Evolutionary conservation across 2,329 filamentous ascomycete genomes (phyloP).

Genomic region (Emmonsiellopsis sp.): DNA sequence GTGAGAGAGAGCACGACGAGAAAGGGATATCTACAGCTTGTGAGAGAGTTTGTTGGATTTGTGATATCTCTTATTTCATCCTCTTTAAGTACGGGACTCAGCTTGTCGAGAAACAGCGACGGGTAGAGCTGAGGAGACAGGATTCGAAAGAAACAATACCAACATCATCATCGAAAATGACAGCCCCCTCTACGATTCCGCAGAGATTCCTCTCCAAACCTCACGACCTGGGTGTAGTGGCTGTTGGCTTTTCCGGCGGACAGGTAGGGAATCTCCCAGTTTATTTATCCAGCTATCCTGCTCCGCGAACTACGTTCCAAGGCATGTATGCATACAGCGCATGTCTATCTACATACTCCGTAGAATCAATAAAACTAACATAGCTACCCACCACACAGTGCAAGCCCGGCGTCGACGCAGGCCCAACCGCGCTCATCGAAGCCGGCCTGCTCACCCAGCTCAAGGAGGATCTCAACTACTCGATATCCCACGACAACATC

Average conservation of each 20-base stretch:
- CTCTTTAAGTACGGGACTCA: too few relatives aligned
- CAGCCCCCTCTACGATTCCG: constrained; percentile 47
- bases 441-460: constrained; percentile 79
- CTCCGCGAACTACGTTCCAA: not conserved
- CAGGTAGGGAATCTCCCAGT: constrained; percentile 53
- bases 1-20: too few relatives aligned
- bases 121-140: not conserved
- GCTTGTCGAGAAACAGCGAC: too few relatives aligned
- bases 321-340: too few relatives aligned
- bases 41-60: too few relatives aligned
- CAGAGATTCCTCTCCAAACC: constrained; percentile 71
- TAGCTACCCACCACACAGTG: constrained; percentile 42
- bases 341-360: constrained; percentile 6
- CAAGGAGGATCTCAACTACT: constrained; percentile 76
- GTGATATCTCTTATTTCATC: too few relatives aligned
- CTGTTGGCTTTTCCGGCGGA: constrained; percentile 91
- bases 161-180: constrained; percentile 37
- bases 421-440: constrained; percentile 78
- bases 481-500: constrained; percentile 69
- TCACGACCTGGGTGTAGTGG: constrained; percentile 79
- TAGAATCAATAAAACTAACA: not conserved
- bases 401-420: constrained; percentile 86
- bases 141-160: not conserved
- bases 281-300: not conserved
- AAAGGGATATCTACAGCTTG: too few relatives aligned